A percentile compares a stretch with the other conserved stretches of the same genome.
These are phyloP conservation scores for Beta vulgaris DNA, from an alignment of 148 eudicot species.

Conservation along the genomic window DNA sequence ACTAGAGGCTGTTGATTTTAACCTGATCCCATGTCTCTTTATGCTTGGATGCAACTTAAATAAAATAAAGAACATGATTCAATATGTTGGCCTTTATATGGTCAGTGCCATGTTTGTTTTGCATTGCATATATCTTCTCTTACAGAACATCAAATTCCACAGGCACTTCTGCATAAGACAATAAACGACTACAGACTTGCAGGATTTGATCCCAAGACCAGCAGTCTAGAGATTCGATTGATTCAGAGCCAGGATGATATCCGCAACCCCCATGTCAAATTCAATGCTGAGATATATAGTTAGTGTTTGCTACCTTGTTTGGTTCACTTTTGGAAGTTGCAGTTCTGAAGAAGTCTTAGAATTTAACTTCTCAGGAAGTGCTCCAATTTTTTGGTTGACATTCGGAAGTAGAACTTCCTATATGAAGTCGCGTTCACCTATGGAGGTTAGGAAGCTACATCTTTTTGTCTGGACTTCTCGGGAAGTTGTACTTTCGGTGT, in stretches of 20 bases:
- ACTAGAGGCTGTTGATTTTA: background rate
- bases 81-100: background rate
- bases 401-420: background rate
- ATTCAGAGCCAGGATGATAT: slow-evolving; percentile 86
- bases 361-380: background rate
- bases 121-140: background rate
- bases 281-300: slow-evolving; percentile 51
- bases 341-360: background rate
- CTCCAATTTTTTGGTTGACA: background rate
- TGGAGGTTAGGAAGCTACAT: background rate
- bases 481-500: background rate
- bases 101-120: background rate
- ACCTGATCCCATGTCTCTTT: background rate
- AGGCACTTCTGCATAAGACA: slow-evolving; percentile 81
- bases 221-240: slow-evolving; percentile 92
- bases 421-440: background rate
- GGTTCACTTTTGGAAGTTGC: background rate
- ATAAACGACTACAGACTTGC: slow-evolving; percentile 55
- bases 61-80: background rate
- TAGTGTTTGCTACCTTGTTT: slow-evolving; percentile 16
- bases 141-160: slow-evolving; percentile 14
- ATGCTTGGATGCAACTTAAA: background rate
- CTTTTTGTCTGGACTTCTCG: background rate
- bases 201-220: slow-evolving; percentile 71
- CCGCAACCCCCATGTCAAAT: slow-evolving; percentile 70